Percentiles rank a stretch among this genome's conserved stretches.
These are phyloP conservation scores for Talaromyces islandicus DNA, from an alignment of 2,329 filamentous ascomycete genomes.

Conservation along the genomic window DNA sequence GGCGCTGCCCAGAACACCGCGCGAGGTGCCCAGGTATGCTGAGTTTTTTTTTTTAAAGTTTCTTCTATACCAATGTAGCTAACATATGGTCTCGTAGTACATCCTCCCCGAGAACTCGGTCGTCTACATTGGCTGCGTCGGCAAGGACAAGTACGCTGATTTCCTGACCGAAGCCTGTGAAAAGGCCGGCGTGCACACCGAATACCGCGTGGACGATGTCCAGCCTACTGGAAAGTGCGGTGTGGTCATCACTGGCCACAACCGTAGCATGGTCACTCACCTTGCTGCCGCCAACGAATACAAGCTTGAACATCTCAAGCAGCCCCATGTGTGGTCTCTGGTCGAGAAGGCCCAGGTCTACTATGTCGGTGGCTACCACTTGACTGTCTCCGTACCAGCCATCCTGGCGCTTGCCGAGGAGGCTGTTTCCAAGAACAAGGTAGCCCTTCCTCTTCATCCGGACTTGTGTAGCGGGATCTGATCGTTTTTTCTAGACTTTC, in stretches of 20 bases:
- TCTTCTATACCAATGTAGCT: too few species aligned
- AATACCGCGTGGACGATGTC: conserved; percentile 86
- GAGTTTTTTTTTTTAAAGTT: neutral
- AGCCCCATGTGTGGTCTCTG: conserved; percentile 82
- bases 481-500: conserved; percentile 63
- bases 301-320: conserved; percentile 87
- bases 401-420: conserved; percentile 86
- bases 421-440: conserved; percentile 83
- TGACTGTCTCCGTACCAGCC: conserved; percentile 90
- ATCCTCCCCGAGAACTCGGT: conserved; percentile 84
- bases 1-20: conserved; percentile 97
- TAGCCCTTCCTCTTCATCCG: conserved; percentile 21
- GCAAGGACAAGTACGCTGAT: conserved; percentile 91
- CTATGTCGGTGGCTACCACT: conserved; percentile 94
- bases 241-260: conserved; percentile 93
- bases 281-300: conserved; percentile 96
- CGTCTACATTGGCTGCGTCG: conserved; percentile 89
- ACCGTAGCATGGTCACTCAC: conserved; percentile 91
- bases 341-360: conserved; percentile 83
- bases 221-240: conserved; percentile 88
- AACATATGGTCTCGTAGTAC: conserved; percentile 52
- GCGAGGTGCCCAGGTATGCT: conserved; percentile 70
- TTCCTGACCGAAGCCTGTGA: conserved; percentile 80
- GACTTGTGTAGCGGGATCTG: too few species aligned
- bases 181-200: conserved; percentile 81